Conservation (phyloP, 257 asterid genomes). For the Prunella vulgaris region DNA sequence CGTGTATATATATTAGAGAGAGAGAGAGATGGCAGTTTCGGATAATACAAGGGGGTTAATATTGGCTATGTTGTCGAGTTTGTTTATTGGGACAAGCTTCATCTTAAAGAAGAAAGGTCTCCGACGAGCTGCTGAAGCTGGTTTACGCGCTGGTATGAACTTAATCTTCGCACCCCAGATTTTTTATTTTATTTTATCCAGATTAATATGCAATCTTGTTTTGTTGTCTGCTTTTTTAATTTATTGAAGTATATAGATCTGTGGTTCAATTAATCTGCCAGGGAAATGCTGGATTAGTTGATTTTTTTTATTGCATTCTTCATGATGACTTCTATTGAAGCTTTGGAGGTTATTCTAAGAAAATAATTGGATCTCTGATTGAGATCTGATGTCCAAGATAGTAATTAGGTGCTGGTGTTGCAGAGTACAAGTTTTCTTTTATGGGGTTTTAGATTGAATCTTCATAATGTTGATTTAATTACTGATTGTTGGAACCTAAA, state of each 20-base stretch:
- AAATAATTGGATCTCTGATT: neutral
- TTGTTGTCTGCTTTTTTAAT: neutral
- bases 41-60: slow-evolving; percentile 74
- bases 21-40: slow-evolving; percentile 43
- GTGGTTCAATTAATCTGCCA: slow-evolving; percentile 6
- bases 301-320: neutral
- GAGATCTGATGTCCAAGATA: neutral
- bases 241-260: neutral
- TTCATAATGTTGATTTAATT: neutral
- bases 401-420: neutral
- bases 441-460: neutral
- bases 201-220: neutral
- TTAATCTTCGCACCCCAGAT: too few species aligned
- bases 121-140: slow-evolving; percentile 78
- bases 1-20: neutral
- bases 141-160: slow-evolving; percentile 61
- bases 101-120: slow-evolving; percentile 93
- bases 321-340: neutral
- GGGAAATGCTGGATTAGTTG: neutral
- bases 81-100: slow-evolving; percentile 86
- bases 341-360: neutral
- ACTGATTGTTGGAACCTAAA: neutral
- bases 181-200: neutral
- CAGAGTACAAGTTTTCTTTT: too few species aligned
- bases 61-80: slow-evolving; percentile 82